Conservation (phyloP, 2,329 filamentous ascomycete genomes). For the Trichoderma atroviride region DNA sequence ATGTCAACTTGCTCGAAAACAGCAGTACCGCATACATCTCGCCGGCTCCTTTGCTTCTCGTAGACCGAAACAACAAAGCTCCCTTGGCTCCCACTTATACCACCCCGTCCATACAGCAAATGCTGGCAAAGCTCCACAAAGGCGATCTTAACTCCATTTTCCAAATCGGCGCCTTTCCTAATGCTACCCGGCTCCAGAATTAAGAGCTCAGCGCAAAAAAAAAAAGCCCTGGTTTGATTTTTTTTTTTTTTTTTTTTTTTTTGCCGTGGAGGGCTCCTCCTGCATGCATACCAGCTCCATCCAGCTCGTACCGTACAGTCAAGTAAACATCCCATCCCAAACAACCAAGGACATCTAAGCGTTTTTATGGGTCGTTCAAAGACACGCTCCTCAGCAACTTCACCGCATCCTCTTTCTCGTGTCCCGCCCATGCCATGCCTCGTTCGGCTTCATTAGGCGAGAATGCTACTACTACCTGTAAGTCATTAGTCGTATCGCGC, state of each 20-base stretch:
- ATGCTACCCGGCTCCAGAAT: constrained; percentile 25
- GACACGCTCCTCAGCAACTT: constrained; percentile 2
- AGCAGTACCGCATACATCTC: background rate
- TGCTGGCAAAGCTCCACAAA: constrained; percentile 15
- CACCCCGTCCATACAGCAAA: background rate
- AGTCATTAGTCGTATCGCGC: background rate
- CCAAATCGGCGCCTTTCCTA: constrained; percentile 38
- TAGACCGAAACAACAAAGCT: background rate
- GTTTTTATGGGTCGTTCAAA: background rate
- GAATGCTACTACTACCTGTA: background rate
- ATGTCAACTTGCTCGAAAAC: background rate
- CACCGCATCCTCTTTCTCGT: constrained; percentile 10
- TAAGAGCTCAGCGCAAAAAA: background rate
- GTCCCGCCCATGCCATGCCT: background rate
- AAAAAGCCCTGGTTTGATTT: background rate
- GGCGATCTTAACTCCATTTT: constrained; percentile 39
- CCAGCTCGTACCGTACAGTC: background rate
- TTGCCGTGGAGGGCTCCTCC: background rate
- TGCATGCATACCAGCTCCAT: background rate
- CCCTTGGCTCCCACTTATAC: background rate
- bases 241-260: background rate
- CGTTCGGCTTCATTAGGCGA: constrained; percentile 7
- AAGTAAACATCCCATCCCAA: background rate
- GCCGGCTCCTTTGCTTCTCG: background rate
- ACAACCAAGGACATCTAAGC: background rate